Conservation (phyloP, 2,329 filamentous ascomycete genomes). For the Arthrinium phaeospermum region DNA sequence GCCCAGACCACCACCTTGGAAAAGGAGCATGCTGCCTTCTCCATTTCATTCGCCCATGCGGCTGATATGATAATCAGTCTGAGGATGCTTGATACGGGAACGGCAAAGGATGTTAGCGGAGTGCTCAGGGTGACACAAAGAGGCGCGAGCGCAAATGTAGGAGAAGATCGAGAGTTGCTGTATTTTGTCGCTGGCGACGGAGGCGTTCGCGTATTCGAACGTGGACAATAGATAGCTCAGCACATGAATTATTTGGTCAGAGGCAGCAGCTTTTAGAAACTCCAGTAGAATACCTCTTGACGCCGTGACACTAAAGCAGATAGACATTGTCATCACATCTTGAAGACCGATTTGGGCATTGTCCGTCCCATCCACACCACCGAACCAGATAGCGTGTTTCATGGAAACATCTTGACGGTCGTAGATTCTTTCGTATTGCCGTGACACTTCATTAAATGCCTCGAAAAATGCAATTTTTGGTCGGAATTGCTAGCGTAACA, state of each 20-base stretch:
- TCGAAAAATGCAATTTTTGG: slow-evolving; percentile 27
- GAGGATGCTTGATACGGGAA: slow-evolving; percentile 81
- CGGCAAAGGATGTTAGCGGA: slow-evolving; percentile 89
- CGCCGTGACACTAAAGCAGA: slow-evolving; percentile 24
- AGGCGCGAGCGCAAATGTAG: slow-evolving; percentile 35
- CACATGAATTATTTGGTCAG: slow-evolving; percentile 15
- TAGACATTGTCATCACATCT: slow-evolving; percentile 9
- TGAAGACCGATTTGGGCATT: slow-evolving; percentile 13
- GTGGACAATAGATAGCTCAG: slow-evolving; percentile 67
- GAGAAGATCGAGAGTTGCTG: slow-evolving; percentile 73
- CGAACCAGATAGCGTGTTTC: slow-evolving; percentile 4
- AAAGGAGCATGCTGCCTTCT: slow-evolving; percentile 71
- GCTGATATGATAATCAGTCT: slow-evolving; percentile 75
- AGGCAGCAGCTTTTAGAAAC: slow-evolving; percentile 12
- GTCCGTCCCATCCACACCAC: slow-evolving; percentile 2
- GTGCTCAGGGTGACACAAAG: slow-evolving; percentile 78
- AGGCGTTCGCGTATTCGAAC: slow-evolving; percentile 81
- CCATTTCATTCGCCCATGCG: slow-evolving; percentile 75
- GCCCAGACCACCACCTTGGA: slow-evolving; percentile 69
- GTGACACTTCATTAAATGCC: slow-evolving; percentile 16
- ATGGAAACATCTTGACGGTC: slow-evolving; percentile 15
- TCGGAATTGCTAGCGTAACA: slow-evolving; percentile 39
- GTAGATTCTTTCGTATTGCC: slow-evolving; percentile 17
- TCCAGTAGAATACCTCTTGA: slow-evolving; percentile 24
- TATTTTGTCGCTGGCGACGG: slow-evolving; percentile 85